A percentile compares a stretch with the other conserved stretches of the same genome.
Evolutionary conservation across 805 yeast species (phyloP).

Genomic region (Candida tibetensis): DNA sequence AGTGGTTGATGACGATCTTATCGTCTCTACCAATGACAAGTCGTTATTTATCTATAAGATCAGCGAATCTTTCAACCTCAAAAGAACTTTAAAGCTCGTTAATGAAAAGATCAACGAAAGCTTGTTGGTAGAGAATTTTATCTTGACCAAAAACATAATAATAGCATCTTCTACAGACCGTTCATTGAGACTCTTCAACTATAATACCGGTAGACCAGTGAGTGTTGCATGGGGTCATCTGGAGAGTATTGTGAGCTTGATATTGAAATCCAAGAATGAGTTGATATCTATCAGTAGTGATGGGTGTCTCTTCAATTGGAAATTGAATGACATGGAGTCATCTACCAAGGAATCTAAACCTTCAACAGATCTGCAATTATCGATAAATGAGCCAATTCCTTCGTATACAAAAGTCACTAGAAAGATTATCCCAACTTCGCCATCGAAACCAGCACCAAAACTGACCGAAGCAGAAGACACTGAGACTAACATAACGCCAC

Average conservation of each 20-base stretch:
- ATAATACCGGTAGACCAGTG: slow-evolving; percentile 43
- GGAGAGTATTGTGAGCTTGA: slow-evolving; percentile 47
- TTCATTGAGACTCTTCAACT: slow-evolving; percentile 50
- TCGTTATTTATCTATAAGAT: slow-evolving; percentile 40
- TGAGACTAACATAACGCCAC: not conserved
- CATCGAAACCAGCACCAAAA: not conserved
- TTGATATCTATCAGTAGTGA: slow-evolving; percentile 47
- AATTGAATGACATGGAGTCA: slow-evolving; percentile 10
- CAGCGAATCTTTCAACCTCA: slow-evolving; percentile 27
- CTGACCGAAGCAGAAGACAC: not conserved
- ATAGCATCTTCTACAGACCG: slow-evolving; percentile 54
- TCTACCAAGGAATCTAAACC: slow-evolving; percentile 1
- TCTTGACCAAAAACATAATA: slow-evolving; percentile 28
- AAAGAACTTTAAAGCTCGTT: slow-evolving; percentile 39
- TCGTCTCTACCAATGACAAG: slow-evolving; percentile 54
- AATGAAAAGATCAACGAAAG: slow-evolving; percentile 40
- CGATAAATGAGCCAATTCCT: slow-evolving; percentile 10
- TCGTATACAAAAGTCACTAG: slow-evolving; percentile 29
- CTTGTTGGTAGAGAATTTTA: slow-evolving; percentile 44
- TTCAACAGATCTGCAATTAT: not conserved
- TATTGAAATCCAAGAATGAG: slow-evolving; percentile 18
- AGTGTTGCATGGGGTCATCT: slow-evolving; percentile 55
- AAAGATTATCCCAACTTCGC: slow-evolving; percentile 25
- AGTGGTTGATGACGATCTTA: slow-evolving; percentile 36
- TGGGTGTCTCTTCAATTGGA: slow-evolving; percentile 57